Percentiles rank a stretch among this genome's conserved stretches.
Conservation (phyloP, 2,329 filamentous ascomycete species). For the Biscogniauxia sp. region DNA sequence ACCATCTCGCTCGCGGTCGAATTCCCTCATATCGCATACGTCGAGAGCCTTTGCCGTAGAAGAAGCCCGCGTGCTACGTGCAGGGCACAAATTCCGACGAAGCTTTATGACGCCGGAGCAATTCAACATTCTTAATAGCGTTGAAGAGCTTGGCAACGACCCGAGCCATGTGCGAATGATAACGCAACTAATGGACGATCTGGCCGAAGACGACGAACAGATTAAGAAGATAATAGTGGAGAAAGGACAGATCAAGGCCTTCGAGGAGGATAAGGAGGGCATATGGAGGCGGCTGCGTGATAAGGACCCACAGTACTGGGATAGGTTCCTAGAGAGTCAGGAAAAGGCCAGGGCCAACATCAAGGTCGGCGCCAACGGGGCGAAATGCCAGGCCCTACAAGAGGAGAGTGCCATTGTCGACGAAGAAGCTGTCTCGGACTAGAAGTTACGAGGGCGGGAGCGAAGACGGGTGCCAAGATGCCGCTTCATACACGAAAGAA, state of each 20-base stretch:
- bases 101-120: constrained; percentile 52
- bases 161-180: constrained; percentile 53
- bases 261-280: constrained; percentile 56
- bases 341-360: constrained; percentile 57
- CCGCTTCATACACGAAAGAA: neutral
- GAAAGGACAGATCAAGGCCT: constrained; percentile 59
- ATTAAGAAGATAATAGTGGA: constrained; percentile 51
- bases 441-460: constrained; percentile 1
- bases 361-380: constrained; percentile 27
- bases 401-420: constrained; percentile 24
- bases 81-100: constrained; percentile 55
- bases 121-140: constrained; percentile 46
- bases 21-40: constrained; percentile 48
- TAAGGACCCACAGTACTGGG: constrained; percentile 66
- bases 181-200: constrained; percentile 59
- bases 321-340: constrained; percentile 60
- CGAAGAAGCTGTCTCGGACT: constrained; percentile 44
- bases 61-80: constrained; percentile 55
- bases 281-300: constrained; percentile 51
- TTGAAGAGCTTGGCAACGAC: constrained; percentile 50
- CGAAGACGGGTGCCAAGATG: neutral
- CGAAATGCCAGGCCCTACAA: constrained; percentile 18
- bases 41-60: constrained; percentile 55
- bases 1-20: constrained; percentile 47
- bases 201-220: constrained; percentile 62